phyloP scores from a whole-genome alignment of 257 asterid genomes.

The Primulina huaijiensis region DNA sequence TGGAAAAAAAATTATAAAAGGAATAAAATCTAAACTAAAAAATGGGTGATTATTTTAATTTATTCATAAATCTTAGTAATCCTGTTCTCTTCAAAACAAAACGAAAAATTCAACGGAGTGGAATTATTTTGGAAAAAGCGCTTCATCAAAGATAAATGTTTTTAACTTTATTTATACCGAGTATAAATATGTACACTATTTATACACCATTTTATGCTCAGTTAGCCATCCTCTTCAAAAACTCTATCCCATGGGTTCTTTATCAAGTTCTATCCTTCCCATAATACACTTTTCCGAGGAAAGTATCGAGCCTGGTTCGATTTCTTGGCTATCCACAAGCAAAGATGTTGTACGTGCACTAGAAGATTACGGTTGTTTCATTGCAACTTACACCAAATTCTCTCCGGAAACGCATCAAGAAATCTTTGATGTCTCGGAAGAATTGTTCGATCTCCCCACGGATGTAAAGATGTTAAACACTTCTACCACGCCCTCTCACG shows the following conservation, averaged over 20 bases:
- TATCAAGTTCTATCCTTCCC: conserved; percentile 26
- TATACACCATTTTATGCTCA: too few relatives aligned
- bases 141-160: too few relatives aligned
- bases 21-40: too few relatives aligned
- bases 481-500: conserved; percentile 42
- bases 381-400: conserved; percentile 32
- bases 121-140: too few relatives aligned
- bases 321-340: conserved; percentile 24
- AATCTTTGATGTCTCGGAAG: conserved; percentile 26
- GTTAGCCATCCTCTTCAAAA: too few relatives aligned
- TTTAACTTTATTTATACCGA: too few relatives aligned
- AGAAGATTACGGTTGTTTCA: conserved; percentile 45
- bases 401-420: conserved; percentile 26
- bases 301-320: conserved; percentile 20
- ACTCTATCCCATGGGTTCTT: conserved; percentile 2
- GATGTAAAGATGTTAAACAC: conserved; percentile 33
- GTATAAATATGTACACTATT: too few relatives aligned
- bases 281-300: conserved; percentile 24
- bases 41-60: too few relatives aligned
- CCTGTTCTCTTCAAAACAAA: too few relatives aligned
- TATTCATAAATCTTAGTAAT: too few relatives aligned
- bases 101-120: too few relatives aligned
- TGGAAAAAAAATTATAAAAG: too few relatives aligned
- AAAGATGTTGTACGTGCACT: conserved; percentile 34
- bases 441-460: conserved; percentile 42